Conservation (phyloP, 2,329 filamentous ascomycete species). For the Fusarium dlaminii region DNA sequence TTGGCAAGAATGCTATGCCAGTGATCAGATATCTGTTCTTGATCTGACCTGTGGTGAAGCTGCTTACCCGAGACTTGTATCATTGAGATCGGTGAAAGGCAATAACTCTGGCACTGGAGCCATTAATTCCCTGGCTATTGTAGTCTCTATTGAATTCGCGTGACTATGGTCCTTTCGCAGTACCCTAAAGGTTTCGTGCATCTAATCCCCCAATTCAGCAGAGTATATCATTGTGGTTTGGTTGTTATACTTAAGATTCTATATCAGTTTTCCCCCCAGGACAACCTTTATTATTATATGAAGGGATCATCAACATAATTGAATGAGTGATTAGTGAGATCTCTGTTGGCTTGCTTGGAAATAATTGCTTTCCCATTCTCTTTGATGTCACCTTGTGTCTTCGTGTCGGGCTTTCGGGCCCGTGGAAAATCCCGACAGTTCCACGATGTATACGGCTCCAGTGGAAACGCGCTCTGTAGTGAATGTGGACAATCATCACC, state of each 20-base stretch:
- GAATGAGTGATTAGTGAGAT: accelerated
- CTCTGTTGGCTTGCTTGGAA: background rate
- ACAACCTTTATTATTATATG: background rate
- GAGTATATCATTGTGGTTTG: background rate
- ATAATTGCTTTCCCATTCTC: background rate
- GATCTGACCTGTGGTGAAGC: background rate
- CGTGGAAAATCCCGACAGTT: background rate
- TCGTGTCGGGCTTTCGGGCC: background rate
- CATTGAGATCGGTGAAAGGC: accelerated
- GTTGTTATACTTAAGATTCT: background rate
- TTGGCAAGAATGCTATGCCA: background rate
- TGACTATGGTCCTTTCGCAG: too few species aligned
- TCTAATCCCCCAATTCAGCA: too few species aligned
- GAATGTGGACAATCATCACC: background rate
- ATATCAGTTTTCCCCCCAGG: background rate
- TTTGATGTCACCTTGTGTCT: background rate
- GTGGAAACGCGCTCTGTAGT: background rate
- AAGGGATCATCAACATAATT: background rate
- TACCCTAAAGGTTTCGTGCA: too few species aligned
- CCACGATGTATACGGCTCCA: background rate
- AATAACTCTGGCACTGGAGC: background rate
- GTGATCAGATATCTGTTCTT: background rate
- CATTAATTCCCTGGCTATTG: background rate
- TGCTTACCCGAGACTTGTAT: background rate
- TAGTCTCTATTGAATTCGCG: too few species aligned